phyloP scores from a whole-genome alignment of 768 basidiomycete genomes.

The Lenzites betulinus region DNA sequence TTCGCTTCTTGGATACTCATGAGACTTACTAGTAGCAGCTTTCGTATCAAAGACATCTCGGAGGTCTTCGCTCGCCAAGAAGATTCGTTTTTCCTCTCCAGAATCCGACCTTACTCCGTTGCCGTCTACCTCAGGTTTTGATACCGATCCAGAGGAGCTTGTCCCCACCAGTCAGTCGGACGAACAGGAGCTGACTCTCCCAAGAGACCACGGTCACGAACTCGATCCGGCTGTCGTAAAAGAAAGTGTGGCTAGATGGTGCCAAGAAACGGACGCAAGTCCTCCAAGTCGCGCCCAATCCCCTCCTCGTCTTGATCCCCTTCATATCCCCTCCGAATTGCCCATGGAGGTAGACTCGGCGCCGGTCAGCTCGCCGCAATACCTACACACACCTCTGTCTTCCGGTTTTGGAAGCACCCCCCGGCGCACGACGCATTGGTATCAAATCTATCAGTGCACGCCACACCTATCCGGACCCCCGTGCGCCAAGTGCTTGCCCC shows the following conservation, averaged over 20 bases:
- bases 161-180: conserved; percentile 71
- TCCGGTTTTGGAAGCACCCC: conserved; percentile 26
- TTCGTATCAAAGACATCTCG: background rate
- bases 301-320: background rate
- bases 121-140: conserved; percentile 14
- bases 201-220: conserved; percentile 28
- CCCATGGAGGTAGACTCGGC: conserved; percentile 26
- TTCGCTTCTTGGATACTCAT: background rate
- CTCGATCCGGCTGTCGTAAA: conserved; percentile 33
- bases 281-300: conserved; percentile 8
- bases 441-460: background rate
- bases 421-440: background rate
- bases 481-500: background rate
- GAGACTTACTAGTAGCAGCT: background rate
- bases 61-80: conserved; percentile 33
- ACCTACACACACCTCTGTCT: conserved; percentile 25
- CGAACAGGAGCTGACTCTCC: conserved; percentile 54
- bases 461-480: background rate
- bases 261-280: conserved; percentile 12
- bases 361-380: background rate
- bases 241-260: conserved; percentile 48
- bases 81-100: conserved; percentile 40
- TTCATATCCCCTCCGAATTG: background rate
- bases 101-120: conserved; percentile 11
- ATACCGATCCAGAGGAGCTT: conserved; percentile 31